Evolutionary conservation across 2,329 filamentous ascomycete species (phyloP).

Genomic region (Fusarium marasasianum): DNA sequence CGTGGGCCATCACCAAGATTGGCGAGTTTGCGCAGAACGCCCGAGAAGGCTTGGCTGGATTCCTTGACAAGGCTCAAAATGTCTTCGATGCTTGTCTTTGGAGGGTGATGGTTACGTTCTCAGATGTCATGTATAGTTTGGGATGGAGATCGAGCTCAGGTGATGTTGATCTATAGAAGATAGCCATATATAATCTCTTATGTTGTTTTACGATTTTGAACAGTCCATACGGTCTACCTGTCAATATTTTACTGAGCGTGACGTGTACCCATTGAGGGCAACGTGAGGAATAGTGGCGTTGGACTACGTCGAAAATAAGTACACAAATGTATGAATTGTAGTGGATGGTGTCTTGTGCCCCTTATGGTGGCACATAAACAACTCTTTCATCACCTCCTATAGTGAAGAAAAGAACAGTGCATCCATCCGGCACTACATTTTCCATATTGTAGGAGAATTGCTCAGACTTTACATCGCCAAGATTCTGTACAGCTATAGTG

Average conservation of each 20-base stretch:
- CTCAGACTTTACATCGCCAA: background rate
- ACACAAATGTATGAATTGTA: background rate
- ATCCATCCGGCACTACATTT: background rate
- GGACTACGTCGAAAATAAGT: background rate
- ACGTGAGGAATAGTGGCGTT: too few relatives aligned
- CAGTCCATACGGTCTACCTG: background rate
- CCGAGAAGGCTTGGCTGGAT: background rate
- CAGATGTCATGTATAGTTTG: background rate
- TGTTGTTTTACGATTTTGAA: background rate
- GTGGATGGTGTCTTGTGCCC: accelerated
- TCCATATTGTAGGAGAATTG: background rate
- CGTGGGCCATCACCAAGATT: background rate
- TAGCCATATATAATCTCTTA: background rate
- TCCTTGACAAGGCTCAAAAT: constrained; percentile 5
- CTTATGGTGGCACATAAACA: background rate
- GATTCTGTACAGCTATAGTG: background rate
- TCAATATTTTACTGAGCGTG: accelerated
- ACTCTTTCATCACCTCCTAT: background rate
- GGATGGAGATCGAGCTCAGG: background rate
- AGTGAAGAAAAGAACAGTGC: background rate
- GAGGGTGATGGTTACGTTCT: background rate
- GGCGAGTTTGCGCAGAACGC: background rate
- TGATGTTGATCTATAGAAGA: background rate
- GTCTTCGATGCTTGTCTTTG: constrained; percentile 6
- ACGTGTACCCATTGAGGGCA: background rate